Evolutionary conservation across 495 filamentous ascomycete species (phyloP), one percentile per base, ranked within the genome.

Genomic region (Xylaria sp.): DNA sequence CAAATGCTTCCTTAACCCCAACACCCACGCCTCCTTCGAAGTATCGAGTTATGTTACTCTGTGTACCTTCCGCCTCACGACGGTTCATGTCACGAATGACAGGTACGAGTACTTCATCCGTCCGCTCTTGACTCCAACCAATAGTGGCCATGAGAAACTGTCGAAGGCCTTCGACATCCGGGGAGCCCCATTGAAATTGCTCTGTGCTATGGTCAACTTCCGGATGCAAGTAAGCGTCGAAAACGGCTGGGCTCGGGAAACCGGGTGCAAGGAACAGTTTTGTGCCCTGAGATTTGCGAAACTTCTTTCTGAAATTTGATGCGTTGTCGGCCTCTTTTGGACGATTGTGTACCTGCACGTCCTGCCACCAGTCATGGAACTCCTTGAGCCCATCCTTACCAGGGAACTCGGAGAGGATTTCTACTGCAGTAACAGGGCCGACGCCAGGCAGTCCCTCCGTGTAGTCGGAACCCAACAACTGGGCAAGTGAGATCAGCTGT

Each of bases 61-160:
- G 96, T 24, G 95, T 97, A 1, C 97, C 96, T 79, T 98, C 96
- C 15, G 86, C 85, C 70, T 91, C 90, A 43, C 95, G 84, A 2
- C 88, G 86, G 79, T 98, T 98, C 93, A 98, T 97, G 77, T 98
- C 97, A 59, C 89, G 85, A 43, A 99, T 93, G 0, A 99, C 97
- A 0, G 96, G 96, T 12, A 98, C 92, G 3, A 99, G 87, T 3
- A 98, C 91, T 77, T 98, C 95, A 72, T 98, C 97, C 0, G 95
- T 98, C 26, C 93, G 86, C 76, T 97, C 95, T 76, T 91, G 89
- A 58, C 85, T 88, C 96, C 96, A 99, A 1, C 96, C 96, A 70
- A 99, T 92, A 0, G 94, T 97, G n/a, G 85, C 81, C 93, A 97
- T 97, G 52, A 99, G 83, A 74, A 95, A 99, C 21, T 82, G 82